phyloP scores from a whole-genome alignment of 345 rosid species.

The Rhodamnia argentea region DNA sequence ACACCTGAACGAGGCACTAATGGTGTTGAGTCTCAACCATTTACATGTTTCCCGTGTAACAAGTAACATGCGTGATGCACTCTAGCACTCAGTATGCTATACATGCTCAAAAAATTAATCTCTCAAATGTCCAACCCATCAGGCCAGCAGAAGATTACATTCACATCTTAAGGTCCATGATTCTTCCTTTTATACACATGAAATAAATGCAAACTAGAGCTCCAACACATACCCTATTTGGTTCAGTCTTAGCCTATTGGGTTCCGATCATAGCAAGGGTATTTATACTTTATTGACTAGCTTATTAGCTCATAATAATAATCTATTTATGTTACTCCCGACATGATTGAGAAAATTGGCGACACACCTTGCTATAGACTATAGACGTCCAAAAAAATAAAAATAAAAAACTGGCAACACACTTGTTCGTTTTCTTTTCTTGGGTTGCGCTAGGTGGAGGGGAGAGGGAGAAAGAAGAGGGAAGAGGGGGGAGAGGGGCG shows the following conservation, averaged over 20 bases:
- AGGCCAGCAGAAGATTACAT: neutral
- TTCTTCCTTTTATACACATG: neutral
- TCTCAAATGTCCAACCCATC: neutral
- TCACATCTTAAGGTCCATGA: neutral
- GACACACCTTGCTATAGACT: neutral
- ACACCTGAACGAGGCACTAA: neutral
- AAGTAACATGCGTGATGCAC: neutral
- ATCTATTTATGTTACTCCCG: neutral
- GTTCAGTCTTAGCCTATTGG: neutral
- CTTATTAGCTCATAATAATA: neutral
- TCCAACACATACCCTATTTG: neutral
- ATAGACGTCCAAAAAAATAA: neutral
- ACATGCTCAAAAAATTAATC: neutral
- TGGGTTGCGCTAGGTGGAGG: neutral
- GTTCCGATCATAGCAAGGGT: neutral
- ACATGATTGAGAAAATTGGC: neutral
- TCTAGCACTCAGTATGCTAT: neutral
- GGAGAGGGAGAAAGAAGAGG: no score
- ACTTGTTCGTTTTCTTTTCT: neutral
- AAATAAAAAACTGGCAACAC: neutral
- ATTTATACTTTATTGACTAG: neutral
- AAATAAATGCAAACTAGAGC: neutral
- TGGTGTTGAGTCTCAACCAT: neutral
- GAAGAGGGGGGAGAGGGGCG: no score
- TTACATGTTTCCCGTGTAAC: neutral